Evolutionary conservation across 352 stramenopile species (phyloP).

Genomic region (Blastocystis sp.): DNA sequence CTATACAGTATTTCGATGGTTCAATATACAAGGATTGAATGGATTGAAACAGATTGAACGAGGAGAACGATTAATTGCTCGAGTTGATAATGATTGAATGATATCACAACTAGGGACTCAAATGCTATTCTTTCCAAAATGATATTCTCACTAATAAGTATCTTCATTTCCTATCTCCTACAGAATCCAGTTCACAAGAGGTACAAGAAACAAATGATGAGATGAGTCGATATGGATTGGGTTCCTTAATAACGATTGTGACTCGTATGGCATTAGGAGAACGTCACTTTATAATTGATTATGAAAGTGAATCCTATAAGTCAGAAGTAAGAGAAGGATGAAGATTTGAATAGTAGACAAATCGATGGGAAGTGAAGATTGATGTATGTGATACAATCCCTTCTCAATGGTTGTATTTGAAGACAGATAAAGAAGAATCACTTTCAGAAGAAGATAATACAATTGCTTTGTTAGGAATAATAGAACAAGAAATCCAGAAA

Average conservation of each 20-base stretch:
- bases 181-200: not conserved
- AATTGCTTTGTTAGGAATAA: not conserved
- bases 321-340: not conserved
- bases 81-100: not conserved
- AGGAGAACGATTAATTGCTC: not conserved
- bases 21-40: not conserved
- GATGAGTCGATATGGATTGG: not conserved
- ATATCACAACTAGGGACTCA: not conserved
- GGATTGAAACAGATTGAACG: not conserved
- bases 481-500: not conserved
- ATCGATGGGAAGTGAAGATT: not conserved
- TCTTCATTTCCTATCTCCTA: not conserved
- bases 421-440: not conserved
- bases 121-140: not conserved
- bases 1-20: slow-evolving; percentile 32
- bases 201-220: not conserved
- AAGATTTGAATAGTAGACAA: not conserved
- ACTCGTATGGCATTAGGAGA: not conserved
- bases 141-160: not conserved
- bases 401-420: not conserved
- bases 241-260: not conserved
- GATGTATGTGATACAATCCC: not conserved
- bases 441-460: not conserved
- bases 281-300: not conserved
- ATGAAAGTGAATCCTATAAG: not conserved